These are phyloP conservation scores for Glycyrrhiza uralensis DNA, from an alignment of 306 rosid genomes.

Conservation along the genomic window DNA sequence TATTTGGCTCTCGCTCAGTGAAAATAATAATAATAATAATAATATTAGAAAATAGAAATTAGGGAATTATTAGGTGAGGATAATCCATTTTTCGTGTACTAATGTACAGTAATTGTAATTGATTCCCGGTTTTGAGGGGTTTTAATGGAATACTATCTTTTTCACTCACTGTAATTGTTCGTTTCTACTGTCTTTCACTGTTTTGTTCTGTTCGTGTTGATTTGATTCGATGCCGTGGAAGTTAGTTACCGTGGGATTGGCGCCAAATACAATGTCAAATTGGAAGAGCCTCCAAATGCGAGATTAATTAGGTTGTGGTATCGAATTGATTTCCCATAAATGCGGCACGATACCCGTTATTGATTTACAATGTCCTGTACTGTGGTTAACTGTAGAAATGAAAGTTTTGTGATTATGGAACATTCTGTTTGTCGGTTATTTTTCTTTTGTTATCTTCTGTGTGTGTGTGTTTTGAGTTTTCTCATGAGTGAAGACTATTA, in stretches of 20 bases:
- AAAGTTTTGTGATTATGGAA: too few species aligned
- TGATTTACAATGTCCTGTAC: neutral
- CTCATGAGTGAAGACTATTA: too few species aligned
- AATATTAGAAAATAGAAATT: neutral
- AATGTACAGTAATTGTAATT: conserved; percentile 15
- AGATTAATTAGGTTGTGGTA: neutral
- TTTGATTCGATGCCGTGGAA: neutral
- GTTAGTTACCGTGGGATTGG: neutral
- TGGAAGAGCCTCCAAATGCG: neutral
- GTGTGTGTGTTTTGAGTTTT: too few species aligned
- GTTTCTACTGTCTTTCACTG: neutral
- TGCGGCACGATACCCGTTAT: neutral
- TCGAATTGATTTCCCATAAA: neutral
- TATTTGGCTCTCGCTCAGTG: neutral
- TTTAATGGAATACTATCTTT: neutral
- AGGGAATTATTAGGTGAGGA: neutral
- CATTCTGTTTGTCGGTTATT: too few species aligned
- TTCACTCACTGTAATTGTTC: too few species aligned
- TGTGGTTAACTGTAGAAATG: neutral
- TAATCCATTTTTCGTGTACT: neutral
- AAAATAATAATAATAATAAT: neutral
- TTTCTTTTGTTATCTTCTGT: too few species aligned
- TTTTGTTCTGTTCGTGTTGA: neutral
- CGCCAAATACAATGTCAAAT: neutral
- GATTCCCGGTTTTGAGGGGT: neutral